Evolutionary conservation across 1,139 yeast species (phyloP), one percentile per base, ranked within the genome.

Genomic region (Suhomyces ambrosiae): DNA sequence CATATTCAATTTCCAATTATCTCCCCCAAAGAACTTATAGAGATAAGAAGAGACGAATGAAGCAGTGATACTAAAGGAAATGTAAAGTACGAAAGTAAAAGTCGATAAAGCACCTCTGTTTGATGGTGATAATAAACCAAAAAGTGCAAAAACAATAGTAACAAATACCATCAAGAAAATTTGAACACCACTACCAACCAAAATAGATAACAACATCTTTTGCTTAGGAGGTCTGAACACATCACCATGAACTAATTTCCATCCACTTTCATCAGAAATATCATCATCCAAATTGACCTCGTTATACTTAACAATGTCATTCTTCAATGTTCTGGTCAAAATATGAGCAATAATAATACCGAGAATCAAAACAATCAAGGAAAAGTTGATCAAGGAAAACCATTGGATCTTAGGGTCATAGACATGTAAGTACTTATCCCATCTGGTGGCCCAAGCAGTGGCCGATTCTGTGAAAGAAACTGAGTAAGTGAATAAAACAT

Each of bases 171-270:
- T 90, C 53, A 84, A 69, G 47, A 89, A 77, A 33, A 92, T 64
- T 62, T 92, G 99, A 23, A 76, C 65, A 42, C 99, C 99, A 42
- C 94, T 82, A 30, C 99, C 99, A 40, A 89, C 77, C 23, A 89
- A 63, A 9, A 89, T 80, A 5, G 96, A 85, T 42, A 89, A 74
- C 16, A 86, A 48, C 78, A 89, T 73, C 43, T 85, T 72, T 48
- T 78, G 72, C 41, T 71, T 63, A 27, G 98, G 98, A 5, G 92
- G 70, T 60, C 98, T 77, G 71, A 92, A 92, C 23, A 92, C 89
- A 60, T 92, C 98, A 43, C 97, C 97, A 57, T 92, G 95, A 30
- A 90, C 82, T 48, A 92, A 74, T 62, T 94, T 94, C 99, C 99
- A 92, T 27, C 99, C 98, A 56, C 90, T 78, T 60, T 94, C 98